A percentile compares a stretch with the other conserved stretches of the same genome.
Conservation (phyloP, 1,284 basidiomycete genomes). For the Rhodotorula sp. region DNA sequence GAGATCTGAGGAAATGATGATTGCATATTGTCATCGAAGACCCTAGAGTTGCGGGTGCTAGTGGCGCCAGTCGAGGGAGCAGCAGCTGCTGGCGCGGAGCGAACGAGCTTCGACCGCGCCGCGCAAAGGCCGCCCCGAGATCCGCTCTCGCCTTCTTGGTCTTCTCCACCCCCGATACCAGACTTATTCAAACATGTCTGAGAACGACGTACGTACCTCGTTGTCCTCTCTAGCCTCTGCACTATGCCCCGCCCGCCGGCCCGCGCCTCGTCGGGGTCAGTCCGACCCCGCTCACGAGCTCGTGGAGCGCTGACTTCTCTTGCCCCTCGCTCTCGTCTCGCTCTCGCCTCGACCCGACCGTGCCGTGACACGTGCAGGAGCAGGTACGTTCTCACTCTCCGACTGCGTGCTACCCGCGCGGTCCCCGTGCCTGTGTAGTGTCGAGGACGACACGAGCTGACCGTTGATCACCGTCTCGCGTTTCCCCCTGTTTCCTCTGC, state of each 20-base stretch:
- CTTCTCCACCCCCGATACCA: not conserved
- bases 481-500: not conserved
- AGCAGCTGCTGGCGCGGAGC: too few species aligned
- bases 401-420: not conserved
- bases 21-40: too few species aligned
- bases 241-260: not conserved
- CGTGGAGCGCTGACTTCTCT: not conserved
- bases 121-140: too few species aligned
- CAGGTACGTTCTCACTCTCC: not conserved
- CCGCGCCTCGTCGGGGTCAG: not conserved
- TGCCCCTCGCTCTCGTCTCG: not conserved
- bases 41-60: too few species aligned
- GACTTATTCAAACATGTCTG: constrained; percentile 7
- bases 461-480: not conserved
- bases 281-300: not conserved
- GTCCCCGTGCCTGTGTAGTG: not conserved
- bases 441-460: not conserved
- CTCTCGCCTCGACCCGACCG: not conserved
- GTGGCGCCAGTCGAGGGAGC: too few species aligned
- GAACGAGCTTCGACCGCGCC: too few species aligned
- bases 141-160: not conserved
- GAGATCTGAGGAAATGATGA: too few species aligned
- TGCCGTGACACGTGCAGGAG: not conserved
- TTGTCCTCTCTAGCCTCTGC: not conserved
- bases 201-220: not conserved